Evolutionary conservation across 2,329 filamentous ascomycete species (phyloP).

Genomic region (Colletotrichum godetiae): DNA sequence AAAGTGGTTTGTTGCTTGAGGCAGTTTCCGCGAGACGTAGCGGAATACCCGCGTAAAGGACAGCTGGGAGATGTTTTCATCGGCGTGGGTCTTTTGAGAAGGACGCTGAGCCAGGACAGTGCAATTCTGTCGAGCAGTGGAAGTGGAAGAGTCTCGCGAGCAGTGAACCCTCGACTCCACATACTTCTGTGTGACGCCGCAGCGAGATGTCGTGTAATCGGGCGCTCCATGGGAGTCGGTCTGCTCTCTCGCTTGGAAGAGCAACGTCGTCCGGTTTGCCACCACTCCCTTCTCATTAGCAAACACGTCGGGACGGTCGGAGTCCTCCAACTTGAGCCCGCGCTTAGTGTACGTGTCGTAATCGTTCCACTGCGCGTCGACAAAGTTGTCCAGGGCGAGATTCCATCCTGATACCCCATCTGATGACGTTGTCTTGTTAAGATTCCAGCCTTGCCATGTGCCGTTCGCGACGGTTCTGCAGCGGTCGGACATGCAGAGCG

Average conservation of each 20-base stretch:
- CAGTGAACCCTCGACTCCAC: constrained; percentile 20
- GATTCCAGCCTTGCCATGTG: constrained; percentile 5
- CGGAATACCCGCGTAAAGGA: background rate
- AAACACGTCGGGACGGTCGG: background rate
- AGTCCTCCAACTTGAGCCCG: background rate
- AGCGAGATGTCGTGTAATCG: background rate
- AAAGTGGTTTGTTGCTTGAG: background rate
- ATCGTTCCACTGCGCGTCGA: background rate
- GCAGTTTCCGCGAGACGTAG: constrained; percentile 7
- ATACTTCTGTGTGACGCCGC: constrained; percentile 17
- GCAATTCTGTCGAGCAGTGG: background rate
- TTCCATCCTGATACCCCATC: constrained; percentile 3
- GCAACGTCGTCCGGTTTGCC: constrained; percentile 6
- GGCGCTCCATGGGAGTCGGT: background rate
- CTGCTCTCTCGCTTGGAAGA: background rate
- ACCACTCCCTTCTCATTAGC: background rate
- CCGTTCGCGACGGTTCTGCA: background rate
- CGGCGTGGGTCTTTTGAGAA: constrained; percentile 1
- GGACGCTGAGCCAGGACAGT: constrained; percentile 2
- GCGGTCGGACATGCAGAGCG: background rate
- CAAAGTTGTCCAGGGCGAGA: constrained; percentile 12
- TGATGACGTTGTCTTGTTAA: background rate
- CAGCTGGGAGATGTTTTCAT: constrained; percentile 11
- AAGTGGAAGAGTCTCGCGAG: background rate
- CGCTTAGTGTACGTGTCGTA: background rate